phyloP scores from a whole-genome alignment of 2,329 filamentous ascomycete genomes.

The Colletotrichum noveboracense region DNA sequence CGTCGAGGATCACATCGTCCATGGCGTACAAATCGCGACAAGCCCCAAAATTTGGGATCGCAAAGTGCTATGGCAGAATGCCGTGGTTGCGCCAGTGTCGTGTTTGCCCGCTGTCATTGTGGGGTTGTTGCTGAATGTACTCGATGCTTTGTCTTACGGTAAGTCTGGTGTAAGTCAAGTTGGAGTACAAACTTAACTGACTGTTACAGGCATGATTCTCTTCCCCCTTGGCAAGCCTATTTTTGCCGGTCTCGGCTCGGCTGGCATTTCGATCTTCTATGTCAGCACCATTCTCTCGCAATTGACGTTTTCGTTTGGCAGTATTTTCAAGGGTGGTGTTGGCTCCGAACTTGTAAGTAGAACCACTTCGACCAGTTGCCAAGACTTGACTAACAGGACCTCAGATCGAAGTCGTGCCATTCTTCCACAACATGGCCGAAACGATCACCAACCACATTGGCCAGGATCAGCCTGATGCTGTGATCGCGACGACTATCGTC shows the following conservation, averaged over 20 bases:
- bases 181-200: slow-evolving; percentile 18
- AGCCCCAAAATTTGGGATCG: slow-evolving; percentile 64
- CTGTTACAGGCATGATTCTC: slow-evolving; percentile 76
- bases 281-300: slow-evolving; percentile 96
- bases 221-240: slow-evolving; percentile 89
- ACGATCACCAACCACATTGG: slow-evolving; percentile 83
- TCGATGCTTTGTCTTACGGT: slow-evolving; percentile 95
- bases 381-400: slow-evolving; percentile 12
- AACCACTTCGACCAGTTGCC: not conserved
- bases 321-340: slow-evolving; percentile 87
- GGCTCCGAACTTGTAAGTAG: slow-evolving; percentile 84
- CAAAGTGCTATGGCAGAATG: slow-evolving; percentile 66
- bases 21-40: slow-evolving; percentile 27
- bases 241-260: slow-evolving; percentile 85
- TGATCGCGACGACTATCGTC: slow-evolving; percentile 93
- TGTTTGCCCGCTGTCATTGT: slow-evolving; percentile 87
- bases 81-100: slow-evolving; percentile 69
- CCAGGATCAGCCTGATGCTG: slow-evolving; percentile 79
- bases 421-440: slow-evolving; percentile 98
- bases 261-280: slow-evolving; percentile 98
- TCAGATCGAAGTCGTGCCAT: slow-evolving; percentile 94
- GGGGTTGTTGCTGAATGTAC: slow-evolving; percentile 86
- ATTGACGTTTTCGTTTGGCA: slow-evolving; percentile 84
- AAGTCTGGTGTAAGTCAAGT: slow-evolving; percentile 29
- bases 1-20: slow-evolving; percentile 34